Evolutionary conservation across 2,329 filamentous ascomycete species (phyloP).

Genomic region (Tolypocladium paradoxum): DNA sequence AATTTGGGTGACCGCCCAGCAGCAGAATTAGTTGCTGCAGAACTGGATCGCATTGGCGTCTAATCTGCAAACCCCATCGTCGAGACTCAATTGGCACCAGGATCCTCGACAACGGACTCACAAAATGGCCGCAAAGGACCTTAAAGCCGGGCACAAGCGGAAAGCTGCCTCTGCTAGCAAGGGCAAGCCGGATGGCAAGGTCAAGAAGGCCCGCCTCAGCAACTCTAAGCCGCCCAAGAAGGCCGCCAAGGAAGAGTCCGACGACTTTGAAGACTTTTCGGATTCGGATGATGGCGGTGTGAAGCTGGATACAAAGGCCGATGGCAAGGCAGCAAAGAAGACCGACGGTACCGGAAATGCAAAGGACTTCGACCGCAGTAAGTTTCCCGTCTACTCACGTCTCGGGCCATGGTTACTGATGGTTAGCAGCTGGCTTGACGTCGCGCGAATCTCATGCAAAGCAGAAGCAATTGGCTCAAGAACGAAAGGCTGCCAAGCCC

Average conservation of each 20-base stretch:
- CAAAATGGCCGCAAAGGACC: slow-evolving; percentile 37
- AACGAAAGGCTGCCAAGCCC: slow-evolving; percentile 87
- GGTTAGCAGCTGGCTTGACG: slow-evolving; percentile 21
- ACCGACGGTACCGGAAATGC: slow-evolving; percentile 18
- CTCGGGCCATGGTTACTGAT: background rate
- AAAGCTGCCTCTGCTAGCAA: slow-evolving; percentile 39
- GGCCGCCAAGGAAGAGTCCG: slow-evolving; percentile 25
- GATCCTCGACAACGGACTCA: background rate
- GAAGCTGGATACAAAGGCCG: slow-evolving; percentile 27
- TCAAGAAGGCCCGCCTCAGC: slow-evolving; percentile 42
- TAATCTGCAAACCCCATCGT: background rate
- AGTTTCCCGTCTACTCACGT: slow-evolving; percentile 8
- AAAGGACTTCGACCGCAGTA: slow-evolving; percentile 32
- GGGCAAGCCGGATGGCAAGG: slow-evolving; percentile 27
- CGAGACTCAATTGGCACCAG: background rate
- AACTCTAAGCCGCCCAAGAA: slow-evolving; percentile 21
- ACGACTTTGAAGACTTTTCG: slow-evolving; percentile 33
- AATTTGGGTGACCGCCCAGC: slow-evolving; percentile 6
- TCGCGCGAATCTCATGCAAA: slow-evolving; percentile 85
- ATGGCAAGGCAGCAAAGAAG: slow-evolving; percentile 24
- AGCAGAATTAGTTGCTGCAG: background rate
- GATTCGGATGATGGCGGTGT: slow-evolving; percentile 45
- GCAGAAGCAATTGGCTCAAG: slow-evolving; percentile 77
- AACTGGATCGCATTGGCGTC: background rate
- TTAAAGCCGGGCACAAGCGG: slow-evolving; percentile 41